phyloP scores from a whole-genome alignment of 768 basidiomycete species.

The Leccinum variicolor region DNA sequence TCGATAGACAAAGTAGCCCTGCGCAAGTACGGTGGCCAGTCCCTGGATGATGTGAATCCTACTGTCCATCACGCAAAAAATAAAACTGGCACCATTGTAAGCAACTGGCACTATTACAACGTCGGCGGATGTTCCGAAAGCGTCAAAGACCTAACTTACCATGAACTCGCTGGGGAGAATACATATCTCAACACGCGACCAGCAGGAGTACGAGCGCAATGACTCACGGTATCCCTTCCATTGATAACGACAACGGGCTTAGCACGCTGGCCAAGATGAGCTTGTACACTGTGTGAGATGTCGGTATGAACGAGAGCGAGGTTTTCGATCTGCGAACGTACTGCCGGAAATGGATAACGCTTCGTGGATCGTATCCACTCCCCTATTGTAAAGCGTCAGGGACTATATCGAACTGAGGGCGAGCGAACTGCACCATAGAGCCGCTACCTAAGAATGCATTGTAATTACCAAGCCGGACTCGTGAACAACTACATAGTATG shows the following conservation, averaged over 20 bases:
- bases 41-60: slow-evolving; percentile 1
- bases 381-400: slow-evolving; percentile 1
- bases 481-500: neutral
- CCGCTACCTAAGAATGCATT: slow-evolving; percentile 3
- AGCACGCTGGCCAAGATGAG: neutral
- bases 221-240: slow-evolving; percentile 3
- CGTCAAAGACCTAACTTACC: neutral
- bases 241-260: neutral
- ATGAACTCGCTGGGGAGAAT: slow-evolving; percentile 2
- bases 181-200: neutral
- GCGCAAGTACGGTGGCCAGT: neutral
- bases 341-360: slow-evolving; percentile 4
- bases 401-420: neutral
- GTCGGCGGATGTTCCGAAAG: neutral
- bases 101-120: neutral
- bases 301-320: neutral
- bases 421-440: slow-evolving; percentile 1
- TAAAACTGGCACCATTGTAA: neutral
- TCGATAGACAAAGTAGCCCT: slow-evolving; percentile 14
- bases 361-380: slow-evolving; percentile 11
- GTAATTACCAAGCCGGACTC: neutral
- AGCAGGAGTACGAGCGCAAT: neutral
- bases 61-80: neutral
- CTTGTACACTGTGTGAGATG: slow-evolving; percentile 4
- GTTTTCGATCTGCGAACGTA: neutral